Conservation (phyloP, 805 yeast genomes). For the Sporopachydermia lactativora region DNA sequence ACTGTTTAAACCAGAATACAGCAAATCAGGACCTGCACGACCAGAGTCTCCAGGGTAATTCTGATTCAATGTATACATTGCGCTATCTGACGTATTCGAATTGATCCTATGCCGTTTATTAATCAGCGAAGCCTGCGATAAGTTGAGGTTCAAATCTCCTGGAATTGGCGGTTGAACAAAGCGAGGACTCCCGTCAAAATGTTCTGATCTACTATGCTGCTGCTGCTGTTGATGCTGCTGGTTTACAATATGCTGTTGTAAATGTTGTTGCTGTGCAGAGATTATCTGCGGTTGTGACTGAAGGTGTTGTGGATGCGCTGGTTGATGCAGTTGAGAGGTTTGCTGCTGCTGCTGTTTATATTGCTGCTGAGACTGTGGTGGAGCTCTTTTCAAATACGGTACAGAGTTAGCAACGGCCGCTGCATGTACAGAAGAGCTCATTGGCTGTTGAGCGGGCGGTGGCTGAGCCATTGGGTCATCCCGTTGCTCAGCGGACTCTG, state of each 20-base stretch:
- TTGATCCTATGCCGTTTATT: background rate
- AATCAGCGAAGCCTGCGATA: constrained; percentile 1
- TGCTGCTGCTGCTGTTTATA: constrained; percentile 10
- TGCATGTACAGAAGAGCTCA: constrained; percentile 18
- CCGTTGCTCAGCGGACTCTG: too few species aligned
- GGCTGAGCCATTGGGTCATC: too few species aligned
- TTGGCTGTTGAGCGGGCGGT: constrained; percentile 13
- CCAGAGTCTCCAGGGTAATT: background rate
- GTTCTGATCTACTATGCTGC: constrained; percentile 3
- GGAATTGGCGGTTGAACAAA: background rate
- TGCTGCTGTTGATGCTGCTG: constrained; percentile 6
- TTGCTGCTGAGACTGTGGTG: constrained; percentile 8
- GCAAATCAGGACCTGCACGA: background rate
- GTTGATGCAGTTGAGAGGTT: constrained; percentile 10
- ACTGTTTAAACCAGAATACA: background rate
- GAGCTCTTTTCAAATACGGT: constrained; percentile 11
- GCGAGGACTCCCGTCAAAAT: background rate
- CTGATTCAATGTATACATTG: background rate
- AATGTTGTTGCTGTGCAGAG: constrained; percentile 6
- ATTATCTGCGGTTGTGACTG: constrained; percentile 8
- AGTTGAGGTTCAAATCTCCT: background rate
- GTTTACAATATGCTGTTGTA: constrained; percentile 3
- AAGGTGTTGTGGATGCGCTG: constrained; percentile 7
- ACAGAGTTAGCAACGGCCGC: constrained; percentile 16
- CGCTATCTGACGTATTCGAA: background rate